Evolutionary conservation across 1,284 basidiomycete genomes (phyloP), one percentile per base, ranked within the genome.

Genomic region (Ustilago xerochloae): DNA sequence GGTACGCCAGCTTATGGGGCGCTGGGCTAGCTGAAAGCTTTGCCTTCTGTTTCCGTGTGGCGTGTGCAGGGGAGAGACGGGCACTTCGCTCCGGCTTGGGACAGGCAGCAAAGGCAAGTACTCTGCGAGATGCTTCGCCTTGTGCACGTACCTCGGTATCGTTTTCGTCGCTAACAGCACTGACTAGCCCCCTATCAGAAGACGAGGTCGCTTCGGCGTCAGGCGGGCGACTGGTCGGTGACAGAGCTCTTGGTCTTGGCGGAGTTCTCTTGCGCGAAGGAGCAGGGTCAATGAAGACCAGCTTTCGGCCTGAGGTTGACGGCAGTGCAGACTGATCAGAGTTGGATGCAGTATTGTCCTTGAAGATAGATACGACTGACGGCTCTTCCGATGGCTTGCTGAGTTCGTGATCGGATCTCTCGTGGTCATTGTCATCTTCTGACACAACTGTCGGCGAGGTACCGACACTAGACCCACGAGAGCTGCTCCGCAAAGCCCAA

Each of bases 11-110:
- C 24, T 63, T 61, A 15, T 58, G 60, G 3, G 73, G 73, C 6
- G 73, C 73, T 3, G 73, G 73, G 39, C 73, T 75, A 12, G 63
- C 73, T 2, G 73, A 71, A 6, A 70, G 29, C 18, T 71, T 71
- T 18, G 29, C 47, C 32, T 60, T 62, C 8, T 59, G 16, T 15
- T 52, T 54, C 10, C 47, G 45, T 10, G 20, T 47, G 0, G 58
- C 57, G 13, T 56, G 58, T 9, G 60, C 56, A 22, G 70, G 64
- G 10, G 64, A 67, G 12, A 62, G 26, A 4, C 33, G 50, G 18
- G 45, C 41, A 24, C 47, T 45, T 6, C 73, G 67, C 18, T 67
- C 53, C 1, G 73, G 67, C 29, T 58, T 66, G 4, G 73, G 73
- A 28, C 67, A 75, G 3, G 41, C 52, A 30, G 73, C 62, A 28